Evolutionary conservation across 179 eudicot genomes (phyloP).

Genomic region (Gypsophila paniculata): DNA sequence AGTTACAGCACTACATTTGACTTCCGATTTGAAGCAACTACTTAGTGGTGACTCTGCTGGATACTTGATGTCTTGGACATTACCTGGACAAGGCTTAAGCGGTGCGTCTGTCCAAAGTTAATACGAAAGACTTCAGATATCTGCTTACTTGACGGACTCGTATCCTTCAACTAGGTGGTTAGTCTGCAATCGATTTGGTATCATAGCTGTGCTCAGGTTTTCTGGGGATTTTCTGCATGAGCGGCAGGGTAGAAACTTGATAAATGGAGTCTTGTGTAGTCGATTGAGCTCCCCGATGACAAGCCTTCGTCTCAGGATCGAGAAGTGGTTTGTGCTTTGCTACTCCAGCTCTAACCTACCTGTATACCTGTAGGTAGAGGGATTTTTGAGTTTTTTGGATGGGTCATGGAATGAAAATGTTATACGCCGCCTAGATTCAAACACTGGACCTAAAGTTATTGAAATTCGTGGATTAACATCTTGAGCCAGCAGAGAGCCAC

Average conservation of each 20-base stretch:
- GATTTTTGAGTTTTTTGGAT: neutral
- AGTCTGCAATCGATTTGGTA: conserved; percentile 19
- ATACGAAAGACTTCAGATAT: conserved; percentile 16
- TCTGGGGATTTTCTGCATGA: conserved; percentile 12
- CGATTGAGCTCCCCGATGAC: conserved; percentile 9
- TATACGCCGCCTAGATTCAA: neutral
- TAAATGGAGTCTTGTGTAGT: conserved; percentile 35
- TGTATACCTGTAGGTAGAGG: too few relatives aligned
- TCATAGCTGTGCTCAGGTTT: conserved; percentile 16
- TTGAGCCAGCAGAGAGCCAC: neutral
- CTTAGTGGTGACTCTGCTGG: conserved; percentile 86
- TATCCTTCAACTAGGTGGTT: conserved; percentile 21
- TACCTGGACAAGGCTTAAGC: conserved; percentile 73
- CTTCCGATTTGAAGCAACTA: conserved; percentile 74
- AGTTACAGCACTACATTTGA: conserved; percentile 75
- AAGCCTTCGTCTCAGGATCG: neutral
- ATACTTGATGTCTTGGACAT: conserved; percentile 80
- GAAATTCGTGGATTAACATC: neutral
- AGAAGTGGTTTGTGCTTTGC: neutral
- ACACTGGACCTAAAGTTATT: neutral
- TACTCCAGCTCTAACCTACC: neutral
- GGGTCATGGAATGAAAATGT: neutral
- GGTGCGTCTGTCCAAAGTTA: conserved; percentile 52
- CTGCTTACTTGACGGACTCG: conserved; percentile 16
- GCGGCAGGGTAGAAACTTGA: conserved; percentile 25